Percentiles rank a stretch among this genome's conserved stretches.
Evolutionary conservation across 1,284 basidiomycete species (phyloP).

Genomic region (Heterobasidion occidentale): DNA sequence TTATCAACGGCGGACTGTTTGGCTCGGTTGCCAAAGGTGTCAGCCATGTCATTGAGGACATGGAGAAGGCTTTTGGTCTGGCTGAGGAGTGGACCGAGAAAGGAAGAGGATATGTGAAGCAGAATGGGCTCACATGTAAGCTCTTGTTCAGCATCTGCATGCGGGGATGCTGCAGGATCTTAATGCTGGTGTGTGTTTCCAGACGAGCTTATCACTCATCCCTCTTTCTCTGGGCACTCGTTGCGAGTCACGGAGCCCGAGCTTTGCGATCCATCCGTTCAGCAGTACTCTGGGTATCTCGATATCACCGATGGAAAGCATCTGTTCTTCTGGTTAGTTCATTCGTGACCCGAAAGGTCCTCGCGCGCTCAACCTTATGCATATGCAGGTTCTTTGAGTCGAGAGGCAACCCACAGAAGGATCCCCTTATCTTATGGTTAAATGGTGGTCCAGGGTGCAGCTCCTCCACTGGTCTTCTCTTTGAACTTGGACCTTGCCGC

Average conservation of each 20-base stretch:
- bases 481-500: constrained; percentile 85
- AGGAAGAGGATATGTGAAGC: constrained; percentile 59
- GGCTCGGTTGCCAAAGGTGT: constrained; percentile 26
- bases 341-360: not conserved
- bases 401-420: constrained; percentile 60
- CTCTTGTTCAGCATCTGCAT: constrained; percentile 6
- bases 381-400: constrained; percentile 78
- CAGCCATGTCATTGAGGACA: constrained; percentile 32
- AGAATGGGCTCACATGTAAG: constrained; percentile 56
- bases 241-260: constrained; percentile 68
- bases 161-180: not conserved
- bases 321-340: constrained; percentile 75
- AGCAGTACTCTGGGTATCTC: constrained; percentile 87
- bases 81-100: constrained; percentile 39
- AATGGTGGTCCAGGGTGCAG: constrained; percentile 82
- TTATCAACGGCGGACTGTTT: constrained; percentile 7
- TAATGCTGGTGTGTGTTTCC: constrained; percentile 3
- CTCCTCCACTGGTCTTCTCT: constrained; percentile 73
- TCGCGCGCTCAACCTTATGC: constrained; percentile 1
- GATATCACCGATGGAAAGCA: constrained; percentile 84
- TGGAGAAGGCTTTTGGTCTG: constrained; percentile 12
- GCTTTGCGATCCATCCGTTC: constrained; percentile 76
- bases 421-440: constrained; percentile 84
- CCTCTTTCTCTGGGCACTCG: constrained; percentile 61
- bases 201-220: constrained; percentile 74